Base-by-base conservation (phyloP, 495 filamentous ascomycete genomes). In the Pseudomonodictys pantanalensis region DNA sequence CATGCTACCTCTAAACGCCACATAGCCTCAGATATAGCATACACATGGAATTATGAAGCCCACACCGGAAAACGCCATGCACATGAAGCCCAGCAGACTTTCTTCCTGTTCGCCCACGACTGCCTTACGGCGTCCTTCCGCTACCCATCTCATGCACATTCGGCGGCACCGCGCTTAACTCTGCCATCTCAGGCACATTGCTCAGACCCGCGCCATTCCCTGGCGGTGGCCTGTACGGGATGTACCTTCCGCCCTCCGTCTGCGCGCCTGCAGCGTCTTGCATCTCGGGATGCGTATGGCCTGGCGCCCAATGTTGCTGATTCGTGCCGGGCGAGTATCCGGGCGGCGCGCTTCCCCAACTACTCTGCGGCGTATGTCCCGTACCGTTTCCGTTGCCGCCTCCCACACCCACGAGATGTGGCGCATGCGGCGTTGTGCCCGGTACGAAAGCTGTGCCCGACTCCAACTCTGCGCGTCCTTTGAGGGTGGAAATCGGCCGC, bases 201-300 rank as follows among this genome's bases (percentile, higher is more conserved):
- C 9, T 3, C 38, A 60, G 18, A 5, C 41, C 30, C 50, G 39
- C 44, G 24, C 12, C 12, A 47, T 45, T 9, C 30, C 45, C 20
- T 39, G 30, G 45, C 43, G 44, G 52, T 4, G 59, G 59, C 8
- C 59, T 52, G 38, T 62, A 62, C 44, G 59, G 59, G n/a, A 62
- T 51, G 42, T 62, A 62, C 10, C 50, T 24, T n/a, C 49, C 49
- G 3, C 26, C 45, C 1, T 28, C 18, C 41, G 58, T 55, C 35
- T 18, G 11, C 23, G 24, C 15, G 23, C 23, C 22, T 8, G 39
- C 22, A 23, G 25, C 49, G 42, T 20, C 29, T 32, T 8, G 17
- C 30, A 25, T 18, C 15, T 32, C 2, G 20, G 10, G 11, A 2
- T 46, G 28, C 43, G 9, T 12, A 10, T 30, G 7, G 12, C 18